phyloP scores from a whole-genome alignment of 2,329 filamentous ascomycete species.

The Epichloe sibirici region DNA sequence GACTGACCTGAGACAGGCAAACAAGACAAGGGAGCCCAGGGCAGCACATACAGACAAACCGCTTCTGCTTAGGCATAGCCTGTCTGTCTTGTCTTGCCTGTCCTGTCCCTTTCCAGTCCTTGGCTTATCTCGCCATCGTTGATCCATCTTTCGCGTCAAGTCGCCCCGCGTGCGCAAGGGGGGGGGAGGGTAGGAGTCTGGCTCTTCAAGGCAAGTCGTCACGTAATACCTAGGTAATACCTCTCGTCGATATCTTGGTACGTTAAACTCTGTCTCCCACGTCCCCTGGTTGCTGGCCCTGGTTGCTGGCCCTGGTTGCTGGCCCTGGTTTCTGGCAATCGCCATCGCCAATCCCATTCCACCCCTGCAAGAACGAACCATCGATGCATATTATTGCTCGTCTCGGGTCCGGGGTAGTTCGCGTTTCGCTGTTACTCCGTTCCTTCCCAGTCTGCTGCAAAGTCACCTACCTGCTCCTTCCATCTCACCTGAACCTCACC shows the following conservation, averaged over 20 bases:
- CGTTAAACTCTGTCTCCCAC: neutral
- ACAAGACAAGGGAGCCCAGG: no score
- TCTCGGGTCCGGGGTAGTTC: neutral
- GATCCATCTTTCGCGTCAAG: neutral
- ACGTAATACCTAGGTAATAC: neutral
- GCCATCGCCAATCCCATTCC: neutral
- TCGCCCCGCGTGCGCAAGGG: neutral
- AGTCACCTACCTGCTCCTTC: constrained; percentile 3
- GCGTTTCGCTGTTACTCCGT: neutral
- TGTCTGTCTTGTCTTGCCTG: neutral
- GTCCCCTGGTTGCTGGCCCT: neutral
- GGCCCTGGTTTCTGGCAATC: neutral
- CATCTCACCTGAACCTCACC: neutral
- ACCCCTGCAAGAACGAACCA: neutral
- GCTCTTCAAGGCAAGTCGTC: neutral
- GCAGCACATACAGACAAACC: neutral
- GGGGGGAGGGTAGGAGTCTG: no score
- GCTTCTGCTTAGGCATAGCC: neutral
- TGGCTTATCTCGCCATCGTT: constrained; percentile 1
- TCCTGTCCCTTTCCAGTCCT: neutral
- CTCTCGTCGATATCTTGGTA: no score
- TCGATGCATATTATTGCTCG: neutral
- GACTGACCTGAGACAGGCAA: neutral
- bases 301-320: neutral
- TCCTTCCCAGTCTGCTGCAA: neutral